Percentiles rank a stretch among this genome's conserved stretches.
phyloP scores from a whole-genome alignment of 768 basidiomycete genomes.

The Russula olivacea region DNA sequence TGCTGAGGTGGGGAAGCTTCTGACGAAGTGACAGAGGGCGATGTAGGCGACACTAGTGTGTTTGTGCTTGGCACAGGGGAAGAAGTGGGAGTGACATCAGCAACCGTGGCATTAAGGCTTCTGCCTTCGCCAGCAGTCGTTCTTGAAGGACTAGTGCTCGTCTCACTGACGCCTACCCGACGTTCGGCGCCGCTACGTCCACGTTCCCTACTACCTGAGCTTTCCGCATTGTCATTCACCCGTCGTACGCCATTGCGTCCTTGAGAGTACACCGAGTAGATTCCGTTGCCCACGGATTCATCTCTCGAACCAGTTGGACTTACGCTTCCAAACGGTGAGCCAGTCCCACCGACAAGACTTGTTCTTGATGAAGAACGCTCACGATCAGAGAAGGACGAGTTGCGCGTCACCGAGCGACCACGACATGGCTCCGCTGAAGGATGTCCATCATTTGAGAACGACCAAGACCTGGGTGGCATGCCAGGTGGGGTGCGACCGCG shows the following conservation, averaged over 20 bases:
- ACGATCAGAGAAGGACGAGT: slow-evolving; percentile 48
- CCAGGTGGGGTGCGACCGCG: slow-evolving; percentile 26
- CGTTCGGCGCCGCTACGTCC: slow-evolving; percentile 20
- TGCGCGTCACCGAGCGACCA: slow-evolving; percentile 51
- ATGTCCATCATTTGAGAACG: slow-evolving; percentile 28
- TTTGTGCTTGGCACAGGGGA: not conserved
- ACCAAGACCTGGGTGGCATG: slow-evolving; percentile 26
- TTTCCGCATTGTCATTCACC: slow-evolving; percentile 10
- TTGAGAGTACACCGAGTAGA: slow-evolving; percentile 16
- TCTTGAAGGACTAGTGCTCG: slow-evolving; percentile 18
- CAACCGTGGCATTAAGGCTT: not conserved
- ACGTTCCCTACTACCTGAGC: slow-evolving; percentile 16
- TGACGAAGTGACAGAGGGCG: not conserved
- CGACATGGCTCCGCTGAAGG: slow-evolving; percentile 31
- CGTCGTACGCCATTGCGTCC: slow-evolving; percentile 21
- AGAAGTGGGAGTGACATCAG: not conserved
- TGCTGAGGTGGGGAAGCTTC: not conserved
- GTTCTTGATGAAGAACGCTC: slow-evolving; percentile 39
- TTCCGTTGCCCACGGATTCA: slow-evolving; percentile 24
- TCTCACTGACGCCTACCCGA: slow-evolving; percentile 20
- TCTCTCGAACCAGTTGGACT: slow-evolving; percentile 33
- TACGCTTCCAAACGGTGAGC: slow-evolving; percentile 35
- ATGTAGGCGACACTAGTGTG: not conserved
- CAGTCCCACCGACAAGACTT: slow-evolving; percentile 29
- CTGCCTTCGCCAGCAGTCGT: not conserved